Evolutionary conservation across 2,329 filamentous ascomycete genomes (phyloP).

Genomic region (Aureobasidium musti): DNA sequence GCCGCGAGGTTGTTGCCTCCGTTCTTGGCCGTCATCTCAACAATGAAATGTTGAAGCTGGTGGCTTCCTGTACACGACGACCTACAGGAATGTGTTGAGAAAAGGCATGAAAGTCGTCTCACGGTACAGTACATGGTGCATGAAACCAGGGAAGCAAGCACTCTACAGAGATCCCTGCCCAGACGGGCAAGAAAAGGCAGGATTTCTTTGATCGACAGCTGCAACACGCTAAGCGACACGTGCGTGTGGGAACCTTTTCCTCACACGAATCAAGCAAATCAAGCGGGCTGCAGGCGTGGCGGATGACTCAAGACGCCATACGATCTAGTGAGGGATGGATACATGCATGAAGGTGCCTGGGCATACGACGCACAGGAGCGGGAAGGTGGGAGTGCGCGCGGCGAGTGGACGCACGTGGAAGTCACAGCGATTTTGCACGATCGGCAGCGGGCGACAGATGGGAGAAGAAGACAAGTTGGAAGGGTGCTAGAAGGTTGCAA

Average conservation of each 20-base stretch:
- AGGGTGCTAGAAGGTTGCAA: not conserved
- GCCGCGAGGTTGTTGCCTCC: not conserved
- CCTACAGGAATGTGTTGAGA: slow-evolving; percentile 5
- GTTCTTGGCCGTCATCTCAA: slow-evolving; percentile 6
- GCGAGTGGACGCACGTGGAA: slow-evolving; percentile 18
- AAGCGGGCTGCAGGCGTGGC: slow-evolving; percentile 28
- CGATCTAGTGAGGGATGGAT: slow-evolving; percentile 18
- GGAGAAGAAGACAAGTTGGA: not conserved
- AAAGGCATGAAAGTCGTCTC: slow-evolving; percentile 5
- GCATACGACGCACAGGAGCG: slow-evolving; percentile 1
- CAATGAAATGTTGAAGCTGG: not conserved
- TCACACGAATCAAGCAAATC: slow-evolving; percentile 28
- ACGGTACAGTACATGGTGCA: slow-evolving; percentile 1
- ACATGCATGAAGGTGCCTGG: slow-evolving; percentile 18
- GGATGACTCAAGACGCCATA: slow-evolving; percentile 27
- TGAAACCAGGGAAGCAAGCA: slow-evolving; percentile 23
- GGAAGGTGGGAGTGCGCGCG: not conserved
- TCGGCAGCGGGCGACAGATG: not conserved
- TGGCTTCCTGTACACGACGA: not conserved
- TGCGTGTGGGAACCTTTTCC: slow-evolving; percentile 12
- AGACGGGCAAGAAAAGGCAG: slow-evolving; percentile 18
- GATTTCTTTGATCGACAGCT: slow-evolving; percentile 18
- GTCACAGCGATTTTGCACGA: slow-evolving; percentile 17
- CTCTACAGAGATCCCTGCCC: slow-evolving; percentile 25
- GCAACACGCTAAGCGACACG: slow-evolving; percentile 27